Evolutionary conservation across 2,329 filamentous ascomycete genomes (phyloP), one percentile per base, ranked within the genome.

Genomic region (Myriosclerotinia curreyana): DNA sequence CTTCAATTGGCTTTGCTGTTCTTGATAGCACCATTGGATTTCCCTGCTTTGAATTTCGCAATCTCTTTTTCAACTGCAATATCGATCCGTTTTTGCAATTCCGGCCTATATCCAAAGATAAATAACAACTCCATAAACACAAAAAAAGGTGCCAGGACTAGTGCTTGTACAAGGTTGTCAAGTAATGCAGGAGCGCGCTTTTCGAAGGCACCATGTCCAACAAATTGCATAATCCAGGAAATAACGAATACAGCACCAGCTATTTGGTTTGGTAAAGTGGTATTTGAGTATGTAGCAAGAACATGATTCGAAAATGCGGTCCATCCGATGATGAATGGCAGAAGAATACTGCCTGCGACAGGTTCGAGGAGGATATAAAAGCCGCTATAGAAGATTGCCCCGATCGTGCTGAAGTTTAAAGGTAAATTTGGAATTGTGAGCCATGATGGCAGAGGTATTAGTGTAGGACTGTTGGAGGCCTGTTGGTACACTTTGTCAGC

Each of bases 71-170:
- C 78, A 4, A 97, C 91, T 46, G 84, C 86, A 75, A 87, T 86
- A 67, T 94, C 86, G 52, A 98, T 85, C 59, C 94, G 86, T 66
- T 84, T 83, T 79, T 94, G 92, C 70, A 99, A 81, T 76, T 96
- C 92, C 1, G 88, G 90, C 66, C 95, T 86, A 77, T 98, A 99
- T 56, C 95, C 95, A 59, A 96, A 84, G 72, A 83, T 86, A 80
- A 99, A 99, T 34, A 99, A 82, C 31, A 96, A 79, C 79, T 98
- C 93, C 71, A 99, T 89, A 91, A 95, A 99, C 65, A 98, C 94
- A 72, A 98, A 99, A 73, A 99, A 89, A 11, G 95, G 95, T 0
- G 95, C 95, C 31, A 98, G 82, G 73, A 98, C 94, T 68, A 98
- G 77, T 36, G 95, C 93, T 78, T 98, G 95, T 55, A 96, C 82